Evolutionary conservation across 169 alveolate genomes (phyloP).

Genomic region (Cytauxzoon felis): DNA sequence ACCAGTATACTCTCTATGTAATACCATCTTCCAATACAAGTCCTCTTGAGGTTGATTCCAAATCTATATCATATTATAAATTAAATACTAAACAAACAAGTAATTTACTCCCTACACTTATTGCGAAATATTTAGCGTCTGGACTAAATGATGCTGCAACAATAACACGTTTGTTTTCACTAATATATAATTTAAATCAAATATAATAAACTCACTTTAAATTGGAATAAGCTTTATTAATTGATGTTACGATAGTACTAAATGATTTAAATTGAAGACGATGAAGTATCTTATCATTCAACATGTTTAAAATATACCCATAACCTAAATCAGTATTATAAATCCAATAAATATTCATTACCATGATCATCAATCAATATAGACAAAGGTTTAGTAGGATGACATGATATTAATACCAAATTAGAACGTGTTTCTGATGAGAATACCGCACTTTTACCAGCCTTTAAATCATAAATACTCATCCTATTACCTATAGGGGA

Average conservation of each 20-base stretch:
- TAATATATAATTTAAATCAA: constrained; percentile 27
- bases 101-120: constrained; percentile 61
- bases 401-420: constrained; percentile 64
- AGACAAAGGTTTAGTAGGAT: constrained; percentile 71
- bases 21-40: constrained; percentile 62
- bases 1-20: constrained; percentile 71
- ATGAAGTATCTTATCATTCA: constrained; percentile 67
- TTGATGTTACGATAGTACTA: constrained; percentile 54
- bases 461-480: constrained; percentile 71
- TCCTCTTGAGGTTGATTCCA: constrained; percentile 70
- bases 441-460: constrained; percentile 70
- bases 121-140: constrained; percentile 59
- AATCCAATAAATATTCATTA: background rate
- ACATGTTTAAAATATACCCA: constrained; percentile 71
- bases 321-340: constrained; percentile 35
- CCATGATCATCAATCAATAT: constrained; percentile 74
- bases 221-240: constrained; percentile 7
- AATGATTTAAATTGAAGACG: constrained; percentile 67
- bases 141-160: constrained; percentile 67
- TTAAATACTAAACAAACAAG: constrained; percentile 17
- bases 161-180: constrained; percentile 59
- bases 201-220: constrained; percentile 6
- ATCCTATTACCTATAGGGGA: constrained; percentile 81
- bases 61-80: constrained; percentile 16
- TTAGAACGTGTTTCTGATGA: constrained; percentile 73